phyloP scores from a whole-genome alignment of 805 yeast species.

The Peterozyma toletana region DNA sequence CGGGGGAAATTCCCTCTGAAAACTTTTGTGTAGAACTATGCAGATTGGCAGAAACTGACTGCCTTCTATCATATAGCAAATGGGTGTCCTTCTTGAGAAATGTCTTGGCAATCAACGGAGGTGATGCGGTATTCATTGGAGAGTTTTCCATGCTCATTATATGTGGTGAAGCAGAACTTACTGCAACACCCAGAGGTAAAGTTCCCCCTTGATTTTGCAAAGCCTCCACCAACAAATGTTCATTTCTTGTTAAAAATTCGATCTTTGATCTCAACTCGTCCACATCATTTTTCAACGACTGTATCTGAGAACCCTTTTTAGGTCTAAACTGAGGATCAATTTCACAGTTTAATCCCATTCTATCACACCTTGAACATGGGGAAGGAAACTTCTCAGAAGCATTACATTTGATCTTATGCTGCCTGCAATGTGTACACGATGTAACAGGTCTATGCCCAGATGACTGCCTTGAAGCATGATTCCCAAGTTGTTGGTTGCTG shows the following conservation, averaged over 20 bases:
- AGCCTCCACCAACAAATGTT: conserved; percentile 60
- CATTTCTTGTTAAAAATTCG: conserved; percentile 59
- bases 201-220: conserved; percentile 19
- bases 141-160: background rate
- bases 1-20: conserved; percentile 19
- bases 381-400: conserved; percentile 78
- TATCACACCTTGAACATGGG: conserved; percentile 77
- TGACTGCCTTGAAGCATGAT: conserved; percentile 10
- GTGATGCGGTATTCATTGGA: conserved; percentile 3
- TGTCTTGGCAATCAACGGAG: conserved; percentile 28
- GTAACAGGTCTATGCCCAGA: conserved; percentile 82
- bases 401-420: conserved; percentile 89
- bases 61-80: conserved; percentile 27
- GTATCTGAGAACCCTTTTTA: conserved; percentile 86
- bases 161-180: conserved; percentile 13
- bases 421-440: conserved; percentile 90
- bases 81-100: conserved; percentile 37
- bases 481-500: too few species aligned
- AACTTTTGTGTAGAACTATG: background rate
- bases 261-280: conserved; percentile 72
- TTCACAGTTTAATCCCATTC: conserved; percentile 75
- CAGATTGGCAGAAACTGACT: background rate
- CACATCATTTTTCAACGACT: conserved; percentile 75
- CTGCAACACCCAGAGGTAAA: conserved; percentile 2
- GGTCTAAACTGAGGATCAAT: conserved; percentile 91